phyloP scores from a whole-genome alignment of 2,329 filamentous ascomycete genomes.

The Xylariaceae sp. region DNA sequence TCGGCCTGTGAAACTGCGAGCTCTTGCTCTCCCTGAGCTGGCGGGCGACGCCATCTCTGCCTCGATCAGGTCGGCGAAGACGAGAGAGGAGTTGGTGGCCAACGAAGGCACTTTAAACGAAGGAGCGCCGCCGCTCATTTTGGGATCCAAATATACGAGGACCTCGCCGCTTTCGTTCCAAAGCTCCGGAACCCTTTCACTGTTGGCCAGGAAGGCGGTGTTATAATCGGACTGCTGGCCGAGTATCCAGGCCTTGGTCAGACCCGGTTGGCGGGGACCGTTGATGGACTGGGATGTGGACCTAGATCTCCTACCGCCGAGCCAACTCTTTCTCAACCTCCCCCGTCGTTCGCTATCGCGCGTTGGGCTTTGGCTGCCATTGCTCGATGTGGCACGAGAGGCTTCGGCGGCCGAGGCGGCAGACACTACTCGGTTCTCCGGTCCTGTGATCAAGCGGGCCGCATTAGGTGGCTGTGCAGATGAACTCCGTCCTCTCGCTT shows the following conservation, averaged over 20 bases:
- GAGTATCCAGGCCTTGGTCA: slow-evolving; percentile 51
- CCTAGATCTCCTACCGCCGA: slow-evolving; percentile 49
- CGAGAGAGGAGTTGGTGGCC: slow-evolving; percentile 49
- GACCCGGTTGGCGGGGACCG: slow-evolving; percentile 20
- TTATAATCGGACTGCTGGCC: slow-evolving; percentile 56
- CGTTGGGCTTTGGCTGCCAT: slow-evolving; percentile 42
- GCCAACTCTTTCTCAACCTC: slow-evolving; percentile 51
- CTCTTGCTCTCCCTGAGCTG: slow-evolving; percentile 31
- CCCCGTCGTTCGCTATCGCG: slow-evolving; percentile 34
- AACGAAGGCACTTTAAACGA: slow-evolving; percentile 59
- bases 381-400: slow-evolving; percentile 34
- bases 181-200: slow-evolving; percentile 61
- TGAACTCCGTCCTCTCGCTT: slow-evolving; percentile 42
- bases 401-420: slow-evolving; percentile 19
- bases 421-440: slow-evolving; percentile 32
- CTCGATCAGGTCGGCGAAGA: slow-evolving; percentile 52
- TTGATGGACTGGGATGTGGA: slow-evolving; percentile 42
- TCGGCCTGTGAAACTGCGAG: slow-evolving; percentile 45
- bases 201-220: slow-evolving; percentile 45
- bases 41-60: slow-evolving; percentile 36
- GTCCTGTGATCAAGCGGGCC: slow-evolving; percentile 22
- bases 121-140: slow-evolving; percentile 45
- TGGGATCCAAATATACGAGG: slow-evolving; percentile 54
- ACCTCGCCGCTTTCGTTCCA: slow-evolving; percentile 61
- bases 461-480: slow-evolving; percentile 45